Evolutionary conservation across 306 rosid species (phyloP), one percentile per base, ranked within the genome.

Genomic region (Citrullus mucosospermus): DNA sequence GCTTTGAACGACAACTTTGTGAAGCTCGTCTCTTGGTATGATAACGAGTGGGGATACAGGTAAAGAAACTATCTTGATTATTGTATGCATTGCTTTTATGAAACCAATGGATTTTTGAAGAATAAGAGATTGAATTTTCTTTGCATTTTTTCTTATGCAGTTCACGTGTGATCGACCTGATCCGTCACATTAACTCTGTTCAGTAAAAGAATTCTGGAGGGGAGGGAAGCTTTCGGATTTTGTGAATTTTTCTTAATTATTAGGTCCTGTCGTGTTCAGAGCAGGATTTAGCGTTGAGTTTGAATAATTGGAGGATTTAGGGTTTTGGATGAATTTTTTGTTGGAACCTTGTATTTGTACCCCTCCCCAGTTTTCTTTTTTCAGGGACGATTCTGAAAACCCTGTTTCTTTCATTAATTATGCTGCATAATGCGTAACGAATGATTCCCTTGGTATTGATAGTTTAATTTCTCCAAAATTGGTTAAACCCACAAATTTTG

Each of bases 141-240:
- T 76, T 25, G 9, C 43, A 2, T 55, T 28, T 3, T 57, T 61
- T 58, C 36, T 13, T 57, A 50, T 80, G 90, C 93, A 96, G 99
- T 77, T 4, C 98, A 70, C 99, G 99, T 74, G 99, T 96, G 81
- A 25, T 96, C 34, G 99, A 96, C 84, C 83, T 96, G 91, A 96
- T 96, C 48, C 83, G 66, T 28, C 91, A 92, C 91, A 90, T 96
- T 4, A 89, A 90, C 79, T 84, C 93, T 18, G 76, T 66, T 17
- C 20, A 41, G 60, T 44, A 34, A 61, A 13, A 2, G 6, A 1
- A 1, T 71, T 0, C 3, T 51, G 18, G 22, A 55, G 22, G 57
- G 57, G 57, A 5, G 57, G 57, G 25, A n/a, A 55, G 59, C 1
- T 38, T 46, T 76, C 25, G 61, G 20, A 39, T 32, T 54, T 17